Percentiles rank a stretch among this genome's conserved stretches.
phyloP scores from a whole-genome alignment of 768 basidiomycete genomes.

The Mycena amicta region DNA sequence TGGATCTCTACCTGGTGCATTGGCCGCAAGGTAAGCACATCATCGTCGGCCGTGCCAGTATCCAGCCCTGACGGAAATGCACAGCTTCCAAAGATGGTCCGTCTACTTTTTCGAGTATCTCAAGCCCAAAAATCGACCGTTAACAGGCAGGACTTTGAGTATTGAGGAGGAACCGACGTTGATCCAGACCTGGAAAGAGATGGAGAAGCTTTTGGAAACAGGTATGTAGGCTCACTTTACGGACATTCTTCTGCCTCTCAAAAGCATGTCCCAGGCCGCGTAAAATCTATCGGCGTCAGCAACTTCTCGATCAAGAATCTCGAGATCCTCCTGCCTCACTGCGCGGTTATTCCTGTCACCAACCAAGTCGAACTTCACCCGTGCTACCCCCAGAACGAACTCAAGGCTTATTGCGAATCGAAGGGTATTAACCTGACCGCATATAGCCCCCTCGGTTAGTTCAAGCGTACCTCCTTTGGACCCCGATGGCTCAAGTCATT shows the following conservation, averaged over 20 bases:
- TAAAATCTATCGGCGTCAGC: slow-evolving; percentile 52
- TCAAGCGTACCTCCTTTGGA: not conserved
- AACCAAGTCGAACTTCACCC: slow-evolving; percentile 64
- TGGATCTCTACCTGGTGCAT: slow-evolving; percentile 41
- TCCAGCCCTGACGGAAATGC: not conserved
- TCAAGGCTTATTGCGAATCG: slow-evolving; percentile 49
- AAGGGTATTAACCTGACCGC: slow-evolving; percentile 49
- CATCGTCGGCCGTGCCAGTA: not conserved
- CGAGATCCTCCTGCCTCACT: slow-evolving; percentile 41
- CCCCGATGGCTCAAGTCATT: not conserved
- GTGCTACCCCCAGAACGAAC: slow-evolving; percentile 51
- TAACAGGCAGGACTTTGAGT: slow-evolving; percentile 8
- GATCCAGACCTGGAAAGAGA: slow-evolving; percentile 32
- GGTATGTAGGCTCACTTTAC: slow-evolving; percentile 17
- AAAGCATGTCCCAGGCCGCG: slow-evolving; percentile 33
- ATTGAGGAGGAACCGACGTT: slow-evolving; percentile 31
- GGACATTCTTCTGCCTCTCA: not conserved
- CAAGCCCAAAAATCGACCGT: too few species aligned
- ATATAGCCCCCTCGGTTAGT: slow-evolving; percentile 19
- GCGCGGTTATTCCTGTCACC: slow-evolving; percentile 48
- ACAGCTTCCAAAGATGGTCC: not conserved
- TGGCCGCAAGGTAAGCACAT: slow-evolving; percentile 29
- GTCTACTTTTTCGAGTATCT: too few species aligned
- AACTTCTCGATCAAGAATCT: slow-evolving; percentile 54
- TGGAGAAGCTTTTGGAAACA: slow-evolving; percentile 33